Percentiles rank a stretch among this genome's conserved stretches.
Conservation (phyloP, 345 rosid species). For the Cardamine resedifolia region DNA sequence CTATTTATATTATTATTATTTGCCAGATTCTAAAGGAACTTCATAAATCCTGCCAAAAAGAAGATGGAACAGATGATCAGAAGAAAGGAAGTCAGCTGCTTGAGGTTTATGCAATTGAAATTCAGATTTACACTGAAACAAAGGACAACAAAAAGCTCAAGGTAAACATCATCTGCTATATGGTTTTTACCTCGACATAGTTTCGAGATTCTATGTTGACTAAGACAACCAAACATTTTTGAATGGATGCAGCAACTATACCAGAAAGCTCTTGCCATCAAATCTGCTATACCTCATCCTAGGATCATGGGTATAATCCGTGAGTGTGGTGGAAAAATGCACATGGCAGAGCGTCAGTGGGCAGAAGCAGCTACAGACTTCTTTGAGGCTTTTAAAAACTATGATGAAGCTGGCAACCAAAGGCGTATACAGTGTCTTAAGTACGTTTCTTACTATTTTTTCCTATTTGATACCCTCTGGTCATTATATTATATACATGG, state of each 20-base stretch:
- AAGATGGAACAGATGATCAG: conserved; percentile 98
- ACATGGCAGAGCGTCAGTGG: conserved; percentile 99
- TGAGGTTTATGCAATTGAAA: conserved; percentile 97
- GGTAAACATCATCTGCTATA: conserved; percentile 44
- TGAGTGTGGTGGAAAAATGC: conserved; percentile 99
- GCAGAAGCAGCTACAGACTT: conserved; percentile 98
- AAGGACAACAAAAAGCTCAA: conserved; percentile 97
- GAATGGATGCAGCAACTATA: conserved; percentile 79
- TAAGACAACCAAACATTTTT: conserved; percentile 21
- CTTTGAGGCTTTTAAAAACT: conserved; percentile 99
- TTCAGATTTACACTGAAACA: conserved; percentile 97
- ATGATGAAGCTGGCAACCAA: conserved; percentile 99
- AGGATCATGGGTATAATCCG: conserved; percentile 99
- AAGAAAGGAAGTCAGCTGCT: conserved; percentile 99
- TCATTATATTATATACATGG: not conserved
- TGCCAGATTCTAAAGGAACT: conserved; percentile 88
- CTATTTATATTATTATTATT: not conserved
- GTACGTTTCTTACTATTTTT: conserved; percentile 47
- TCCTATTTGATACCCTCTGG: not conserved
- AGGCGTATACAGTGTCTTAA: conserved; percentile 97
- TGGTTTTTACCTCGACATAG: not conserved
- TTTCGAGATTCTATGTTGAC: conserved; percentile 7
- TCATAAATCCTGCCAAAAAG: conserved; percentile 94
- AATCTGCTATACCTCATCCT: conserved; percentile 99
- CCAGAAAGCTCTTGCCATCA: conserved; percentile 96